These are phyloP conservation scores for Starmerella vaccinii DNA, from an alignment of 805 yeast species.

Conservation along the genomic window DNA sequence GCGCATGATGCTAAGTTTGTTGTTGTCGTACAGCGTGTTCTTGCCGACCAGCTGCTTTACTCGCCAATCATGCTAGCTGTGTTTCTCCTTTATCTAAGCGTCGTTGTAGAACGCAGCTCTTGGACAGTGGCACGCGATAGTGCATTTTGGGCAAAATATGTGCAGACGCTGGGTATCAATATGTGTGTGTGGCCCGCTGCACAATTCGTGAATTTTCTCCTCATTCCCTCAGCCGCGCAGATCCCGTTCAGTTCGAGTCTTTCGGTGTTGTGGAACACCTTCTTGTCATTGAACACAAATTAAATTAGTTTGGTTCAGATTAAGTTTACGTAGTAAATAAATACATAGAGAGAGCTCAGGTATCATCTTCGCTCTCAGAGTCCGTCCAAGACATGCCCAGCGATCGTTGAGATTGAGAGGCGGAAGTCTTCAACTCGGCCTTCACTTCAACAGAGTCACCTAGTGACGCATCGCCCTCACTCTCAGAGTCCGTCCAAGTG, in stretches of 20 bases:
- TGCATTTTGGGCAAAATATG: slow-evolving; percentile 45
- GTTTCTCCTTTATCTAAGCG: slow-evolving; percentile 76
- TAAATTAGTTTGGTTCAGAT: not conserved
- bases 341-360: not conserved
- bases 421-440: not conserved
- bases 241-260: slow-evolving; percentile 84
- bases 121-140: slow-evolving; percentile 53
- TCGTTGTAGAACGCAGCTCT: slow-evolving; percentile 67
- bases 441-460: not conserved
- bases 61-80: slow-evolving; percentile 76
- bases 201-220: slow-evolving; percentile 64
- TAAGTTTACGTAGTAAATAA: not conserved
- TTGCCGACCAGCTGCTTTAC: slow-evolving; percentile 81
- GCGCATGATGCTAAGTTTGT: slow-evolving; percentile 63
- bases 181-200: slow-evolving; percentile 89
- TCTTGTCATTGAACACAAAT: slow-evolving; percentile 62
- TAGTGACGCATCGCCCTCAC: not conserved
- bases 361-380: not conserved
- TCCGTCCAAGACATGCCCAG: not conserved
- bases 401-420: not conserved
- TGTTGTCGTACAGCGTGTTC: slow-evolving; percentile 72
- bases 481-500: slow-evolving; percentile 2
- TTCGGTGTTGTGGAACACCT: slow-evolving; percentile 91
- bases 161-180: slow-evolving; percentile 55
- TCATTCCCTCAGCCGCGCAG: slow-evolving; percentile 71